Conservation (phyloP, 1,139 yeast species). For the Taphrina confusa region DNA sequence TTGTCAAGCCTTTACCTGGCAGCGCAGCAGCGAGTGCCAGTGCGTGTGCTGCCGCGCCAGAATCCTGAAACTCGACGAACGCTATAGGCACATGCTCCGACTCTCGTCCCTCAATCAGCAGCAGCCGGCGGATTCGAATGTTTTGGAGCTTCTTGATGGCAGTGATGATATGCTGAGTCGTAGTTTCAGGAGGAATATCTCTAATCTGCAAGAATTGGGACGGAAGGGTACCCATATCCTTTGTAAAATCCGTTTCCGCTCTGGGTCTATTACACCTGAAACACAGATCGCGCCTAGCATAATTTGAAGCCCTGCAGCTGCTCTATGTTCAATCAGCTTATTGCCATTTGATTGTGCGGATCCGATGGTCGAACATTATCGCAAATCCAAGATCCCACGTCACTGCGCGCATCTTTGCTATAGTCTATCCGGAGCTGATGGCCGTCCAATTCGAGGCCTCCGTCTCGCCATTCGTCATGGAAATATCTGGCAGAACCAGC, state of each 20-base stretch:
- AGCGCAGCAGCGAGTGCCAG: conserved; percentile 15
- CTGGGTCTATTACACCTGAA: conserved; percentile 34
- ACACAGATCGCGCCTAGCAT: conserved; percentile 37
- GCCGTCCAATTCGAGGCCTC: conserved; percentile 8
- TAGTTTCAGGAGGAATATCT: conserved; percentile 24
- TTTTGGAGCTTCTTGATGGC: conserved; percentile 18
- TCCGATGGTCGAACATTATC: not conserved
- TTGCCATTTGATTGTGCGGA: not conserved
- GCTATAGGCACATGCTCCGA: conserved; percentile 37
- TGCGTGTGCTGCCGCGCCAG: conserved; percentile 37
- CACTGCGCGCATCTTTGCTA: conserved; percentile 19
- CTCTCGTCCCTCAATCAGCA: conserved; percentile 39
- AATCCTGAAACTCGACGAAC: conserved; percentile 39
- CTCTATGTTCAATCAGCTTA: conserved; percentile 6
- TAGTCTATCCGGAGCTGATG: conserved; percentile 16
- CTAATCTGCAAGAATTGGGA: conserved; percentile 40
- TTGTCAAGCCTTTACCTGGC: conserved; percentile 29
- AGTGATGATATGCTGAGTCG: conserved; percentile 34
- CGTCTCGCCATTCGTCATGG: conserved; percentile 15
- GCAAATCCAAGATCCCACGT: conserved; percentile 23
- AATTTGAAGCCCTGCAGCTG: conserved; percentile 30
- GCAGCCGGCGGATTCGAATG: conserved; percentile 34
- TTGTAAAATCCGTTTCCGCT: conserved; percentile 15
- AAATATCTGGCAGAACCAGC: conserved; percentile 7
- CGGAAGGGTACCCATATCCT: conserved; percentile 37